Base-by-base conservation (phyloP, 1,139 yeast genomes). In the Hyphopichia pseudoburtonii region DNA sequence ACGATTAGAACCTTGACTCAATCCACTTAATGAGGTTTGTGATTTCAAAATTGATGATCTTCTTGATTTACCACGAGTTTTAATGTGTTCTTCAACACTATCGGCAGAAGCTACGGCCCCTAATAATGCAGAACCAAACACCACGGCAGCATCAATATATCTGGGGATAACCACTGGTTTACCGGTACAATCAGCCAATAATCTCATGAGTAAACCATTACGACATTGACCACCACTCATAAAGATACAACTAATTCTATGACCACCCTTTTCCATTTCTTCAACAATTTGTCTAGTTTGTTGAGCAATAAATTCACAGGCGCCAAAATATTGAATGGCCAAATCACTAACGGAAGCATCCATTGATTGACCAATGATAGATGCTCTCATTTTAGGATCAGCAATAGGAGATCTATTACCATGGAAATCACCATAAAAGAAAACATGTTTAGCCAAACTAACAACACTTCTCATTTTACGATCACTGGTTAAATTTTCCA, bases 171-270 rank as follows among this genome's bases (percentile, higher is more conserved):
- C 77, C 36, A 92, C 80, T n/a, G 97, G 95, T 64, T 85, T 72
- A 3, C 95, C 95, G 1, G 97, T 88, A 55, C 95, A 86, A 51
- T 92, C 95, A 2, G 97, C 96, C 60, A 92, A 74, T 44, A 90
- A 69, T 65, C 95, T 77, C 81, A 94, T 89, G 46, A 92, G 72
- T 46, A 92, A 69, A 15, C 88, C 85, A 62, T 92, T 92, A 57
- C 97, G 79, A 62, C 97, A 89, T 62, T 92, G 98, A 21, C 98
- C 97, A 39, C 98, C 98, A 48, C 95, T 83, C 81, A 92, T 82
- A 64, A 83, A 92, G 44, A 92, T 81, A 33, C 88, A 76, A 27
- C 75, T 69, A 45, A 92, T 78, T 16, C 70, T 51, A 65, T 90
- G 96, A 5, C 98, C 98, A 3, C 84, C 72, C 38, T 73, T 66